These are phyloP conservation scores for Agarophyton chilense DNA, from an alignment of 23 red algal genomes.

Conservation along the genomic window DNA sequence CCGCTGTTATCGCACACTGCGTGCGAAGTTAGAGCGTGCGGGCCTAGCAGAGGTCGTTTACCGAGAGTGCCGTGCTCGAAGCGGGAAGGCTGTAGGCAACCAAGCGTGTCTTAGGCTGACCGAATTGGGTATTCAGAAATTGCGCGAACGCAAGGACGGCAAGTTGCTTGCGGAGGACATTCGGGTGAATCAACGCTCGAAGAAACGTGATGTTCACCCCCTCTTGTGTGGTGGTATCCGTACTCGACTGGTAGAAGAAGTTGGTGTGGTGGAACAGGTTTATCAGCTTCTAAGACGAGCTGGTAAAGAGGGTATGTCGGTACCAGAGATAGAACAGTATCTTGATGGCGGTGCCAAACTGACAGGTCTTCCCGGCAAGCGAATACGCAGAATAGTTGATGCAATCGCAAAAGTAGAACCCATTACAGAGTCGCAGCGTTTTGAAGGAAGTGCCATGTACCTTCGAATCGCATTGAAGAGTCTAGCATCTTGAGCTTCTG, in stretches of 20 bases:
- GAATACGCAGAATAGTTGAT: conserved; percentile 54
- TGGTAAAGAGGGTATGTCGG: conserved; percentile 35
- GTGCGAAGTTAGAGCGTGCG: not conserved
- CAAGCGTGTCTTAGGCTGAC: conserved; percentile 31
- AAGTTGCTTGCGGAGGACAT: not conserved
- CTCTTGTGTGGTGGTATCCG: not conserved
- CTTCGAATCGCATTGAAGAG: conserved; percentile 12
- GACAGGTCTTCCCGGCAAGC: conserved; percentile 1
- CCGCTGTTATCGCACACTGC: conserved; percentile 28
- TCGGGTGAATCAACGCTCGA: not conserved
- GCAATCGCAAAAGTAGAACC: not conserved
- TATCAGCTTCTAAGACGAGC: conserved; percentile 21
- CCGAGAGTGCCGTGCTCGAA: not conserved
- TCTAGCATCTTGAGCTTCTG: not conserved
- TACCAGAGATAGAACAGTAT: conserved; percentile 33
- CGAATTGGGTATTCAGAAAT: not conserved
- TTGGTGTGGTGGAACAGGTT: conserved; percentile 53
- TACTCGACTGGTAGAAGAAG: conserved; percentile 16
- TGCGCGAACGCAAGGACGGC: not conserved
- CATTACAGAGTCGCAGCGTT: conserved; percentile 18
- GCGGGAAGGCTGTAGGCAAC: conserved; percentile 21
- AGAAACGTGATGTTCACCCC: not conserved
- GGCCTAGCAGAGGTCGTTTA: conserved; percentile 10
- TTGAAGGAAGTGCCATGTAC: conserved; percentile 51
- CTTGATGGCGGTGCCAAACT: conserved; percentile 31